Conservation (phyloP, 2,329 filamentous ascomycete species). For the Phialemoniopsis sp. region DNA sequence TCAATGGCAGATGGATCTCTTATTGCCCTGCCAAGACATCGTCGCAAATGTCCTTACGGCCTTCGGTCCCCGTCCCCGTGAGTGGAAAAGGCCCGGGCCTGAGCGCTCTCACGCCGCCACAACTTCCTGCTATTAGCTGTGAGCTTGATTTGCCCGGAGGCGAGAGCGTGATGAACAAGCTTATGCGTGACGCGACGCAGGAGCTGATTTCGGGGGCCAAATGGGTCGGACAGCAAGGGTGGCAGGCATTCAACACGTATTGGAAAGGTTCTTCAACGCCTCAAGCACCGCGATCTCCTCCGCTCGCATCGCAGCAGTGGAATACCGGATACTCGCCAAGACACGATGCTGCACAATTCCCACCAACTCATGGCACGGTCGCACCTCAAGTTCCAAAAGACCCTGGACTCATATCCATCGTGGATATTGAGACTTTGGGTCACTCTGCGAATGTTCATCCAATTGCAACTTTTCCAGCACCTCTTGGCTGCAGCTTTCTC, state of each 20-base stretch:
- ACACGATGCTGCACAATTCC: constrained; percentile 55
- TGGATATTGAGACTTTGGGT: constrained; percentile 63
- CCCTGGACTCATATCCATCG: constrained; percentile 68
- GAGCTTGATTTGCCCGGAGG: constrained; percentile 68
- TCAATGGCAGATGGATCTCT: constrained; percentile 73
- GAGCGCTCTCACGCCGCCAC: constrained; percentile 61
- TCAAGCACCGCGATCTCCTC: constrained; percentile 28
- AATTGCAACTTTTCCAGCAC: constrained; percentile 65
- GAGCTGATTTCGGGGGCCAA: constrained; percentile 70
- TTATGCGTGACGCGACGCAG: constrained; percentile 76
- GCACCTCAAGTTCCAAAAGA: constrained; percentile 58
- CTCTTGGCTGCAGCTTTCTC: constrained; percentile 74
- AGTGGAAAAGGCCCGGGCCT: constrained; percentile 52
- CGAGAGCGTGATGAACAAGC: constrained; percentile 69
- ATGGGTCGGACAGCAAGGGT: constrained; percentile 73
- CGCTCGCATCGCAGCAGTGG: constrained; percentile 42
- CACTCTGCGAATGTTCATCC: constrained; percentile 53
- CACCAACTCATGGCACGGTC: constrained; percentile 67
- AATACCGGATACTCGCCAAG: constrained; percentile 34
- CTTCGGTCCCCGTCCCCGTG: constrained; percentile 54
- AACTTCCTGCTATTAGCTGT: constrained; percentile 62
- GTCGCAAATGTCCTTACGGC: constrained; percentile 66
- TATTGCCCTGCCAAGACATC: constrained; percentile 71
- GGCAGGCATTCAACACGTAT: constrained; percentile 76
- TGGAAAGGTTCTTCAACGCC: constrained; percentile 55